Evolutionary conservation across 257 asterid genomes (phyloP), one percentile per base, ranked within the genome.

Genomic region (Lithospermum erythrorhizon): DNA sequence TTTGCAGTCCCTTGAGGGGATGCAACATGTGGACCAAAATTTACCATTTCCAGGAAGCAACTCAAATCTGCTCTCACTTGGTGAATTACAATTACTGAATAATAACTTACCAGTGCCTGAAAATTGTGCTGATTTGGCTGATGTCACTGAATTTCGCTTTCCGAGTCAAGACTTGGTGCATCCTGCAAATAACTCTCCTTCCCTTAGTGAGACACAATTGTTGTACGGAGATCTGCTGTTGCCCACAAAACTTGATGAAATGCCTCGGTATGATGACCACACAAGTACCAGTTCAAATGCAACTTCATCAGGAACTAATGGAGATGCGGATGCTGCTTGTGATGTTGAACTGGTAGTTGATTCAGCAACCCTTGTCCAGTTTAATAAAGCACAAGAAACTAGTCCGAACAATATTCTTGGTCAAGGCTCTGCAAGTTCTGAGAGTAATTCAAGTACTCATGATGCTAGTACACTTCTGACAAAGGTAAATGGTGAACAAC

Each of bases 401-500:
- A 35, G 14, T 35, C 45, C 1, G 45, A 35, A 35, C 45, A 35
- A 6, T 7, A 35, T 35, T 35, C 45, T 35, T 9, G 13, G 20
- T 53, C 57, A 53, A 53, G 41, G 47, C 54, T 25, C 64, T 64
- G 64, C 65, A 32, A 59, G 48, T 51, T 57, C 3, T 23, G 70
- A 65, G 45, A 62, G 20, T 62, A 72, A 41, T 41, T 41, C 37
- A 51, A 51, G 22, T 70, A 56, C 55, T 53, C 61, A 17, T 53
- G 58, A 59, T 17, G 49, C 53, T 17, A 16, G 25, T 65, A 57
- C 22, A 22, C 45, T 55, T 51, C 59, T 56, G 45, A 9, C 63
- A 55, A 66, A 60, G 66, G 64, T 61, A 24, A 79, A 69, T 59
- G 69, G 61, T 30, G 70, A 68, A 14, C 73, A 67, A 62, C 73